Evolutionary conservation across 768 basidiomycete genomes (phyloP), one percentile per base, ranked within the genome.

Genomic region (Mycena olivaceomarginata): DNA sequence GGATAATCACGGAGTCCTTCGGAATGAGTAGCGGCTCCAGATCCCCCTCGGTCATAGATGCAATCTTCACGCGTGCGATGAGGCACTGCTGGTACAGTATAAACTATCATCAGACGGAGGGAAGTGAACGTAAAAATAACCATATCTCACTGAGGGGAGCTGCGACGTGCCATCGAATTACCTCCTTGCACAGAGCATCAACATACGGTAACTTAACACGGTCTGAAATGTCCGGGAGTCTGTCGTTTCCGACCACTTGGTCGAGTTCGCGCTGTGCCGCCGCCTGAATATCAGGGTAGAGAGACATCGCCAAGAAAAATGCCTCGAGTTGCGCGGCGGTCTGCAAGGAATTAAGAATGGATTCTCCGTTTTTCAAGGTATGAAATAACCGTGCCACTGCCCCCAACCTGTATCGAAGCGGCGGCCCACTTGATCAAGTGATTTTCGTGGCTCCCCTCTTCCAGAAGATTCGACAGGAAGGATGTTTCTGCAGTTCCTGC

Each of bases 241-340:
- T 53, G 25, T 78, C 83, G 22, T 78, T 80, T 43, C 85, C 85
- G 15, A 87, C 12, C 5, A 86, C 76, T 5, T 65, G 72, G 70
- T 88, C 87, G 22, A 88, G 57, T 71, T 88, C 85, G 39, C 82
- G 78, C 57, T 88, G 87, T 2, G 86, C 85, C 20, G 79, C 46
- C 8, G 18, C 59, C 68, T 88, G 87, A 2, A 85, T 82, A 7
- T 84, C 82, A 90, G 56, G 62, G 48, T 72, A 18, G 84, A 84
- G 53, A 80, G 75, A 65, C 84, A 82, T 72, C 68, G 73, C 82
- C 45, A 75, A 13, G 20, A 75, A 63, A 37, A 75, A 75, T 15
- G 51, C 59, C 25, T 60, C 20, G 2, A 75, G 46, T 57, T 75
- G 67, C 2, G 74, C 45, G 4, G 57, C 67, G 20, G 66, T 64